phyloP scores from a whole-genome alignment of 176 grass and related monocot species.

The Alloteropsis semialata region DNA sequence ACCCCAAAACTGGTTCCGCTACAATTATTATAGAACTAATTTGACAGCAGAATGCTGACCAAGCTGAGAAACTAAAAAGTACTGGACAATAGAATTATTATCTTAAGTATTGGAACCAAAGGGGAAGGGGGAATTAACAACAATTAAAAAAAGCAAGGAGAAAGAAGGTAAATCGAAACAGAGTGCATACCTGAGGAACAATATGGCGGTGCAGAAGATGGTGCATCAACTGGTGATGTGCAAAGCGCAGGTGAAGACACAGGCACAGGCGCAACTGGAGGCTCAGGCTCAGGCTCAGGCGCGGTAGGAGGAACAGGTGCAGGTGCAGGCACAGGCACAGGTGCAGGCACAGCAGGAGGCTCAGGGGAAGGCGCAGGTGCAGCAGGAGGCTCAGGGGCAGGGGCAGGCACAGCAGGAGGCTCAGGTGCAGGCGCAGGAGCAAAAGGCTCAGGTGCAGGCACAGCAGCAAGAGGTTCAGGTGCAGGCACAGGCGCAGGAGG shows the following conservation, averaged over 20 bases:
- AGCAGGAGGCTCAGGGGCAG: background rate
- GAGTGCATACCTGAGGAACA: conserved; percentile 32
- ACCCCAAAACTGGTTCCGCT: background rate
- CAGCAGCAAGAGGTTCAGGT: too few species aligned
- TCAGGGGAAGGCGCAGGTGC: background rate
- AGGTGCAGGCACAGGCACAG: background rate
- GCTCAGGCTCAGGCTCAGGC: background rate
- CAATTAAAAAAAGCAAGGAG: conserved; percentile 8
- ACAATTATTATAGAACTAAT: background rate
- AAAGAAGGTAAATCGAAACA: background rate
- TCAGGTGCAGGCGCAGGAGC: background rate
- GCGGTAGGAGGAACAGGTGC: background rate
- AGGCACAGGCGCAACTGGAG: background rate
- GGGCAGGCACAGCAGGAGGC: background rate
- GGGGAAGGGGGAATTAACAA: background rate
- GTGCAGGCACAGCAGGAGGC: background rate
- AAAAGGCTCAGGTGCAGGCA: background rate
- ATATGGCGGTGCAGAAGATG: conserved; percentile 18
- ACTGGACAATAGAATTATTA: background rate
- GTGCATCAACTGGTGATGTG: background rate
- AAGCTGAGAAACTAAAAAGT: background rate
- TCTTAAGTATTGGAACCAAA: background rate
- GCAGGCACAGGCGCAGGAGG: too few species aligned
- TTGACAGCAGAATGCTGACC: conserved; percentile 5
- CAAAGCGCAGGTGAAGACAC: background rate